Evolutionary conservation across 1,284 basidiomycete genomes (phyloP).

Genomic region (Irpex lacteus): DNA sequence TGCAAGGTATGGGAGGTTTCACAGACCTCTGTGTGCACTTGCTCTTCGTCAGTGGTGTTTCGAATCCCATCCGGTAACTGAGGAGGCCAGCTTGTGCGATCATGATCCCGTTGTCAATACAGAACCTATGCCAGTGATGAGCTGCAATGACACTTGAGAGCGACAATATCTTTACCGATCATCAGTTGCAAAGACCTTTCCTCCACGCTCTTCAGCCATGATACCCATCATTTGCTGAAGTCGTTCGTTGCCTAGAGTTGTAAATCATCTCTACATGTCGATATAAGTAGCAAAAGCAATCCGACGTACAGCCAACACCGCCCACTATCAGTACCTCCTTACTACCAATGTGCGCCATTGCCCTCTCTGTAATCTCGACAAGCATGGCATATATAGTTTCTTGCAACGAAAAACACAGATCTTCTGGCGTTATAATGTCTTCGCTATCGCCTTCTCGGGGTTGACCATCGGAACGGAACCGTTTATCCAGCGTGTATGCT

Average conservation of each 20-base stretch:
- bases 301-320: slow-evolving; percentile 90
- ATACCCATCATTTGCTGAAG: slow-evolving; percentile 99
- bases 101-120: slow-evolving; percentile 99
- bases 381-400: slow-evolving; percentile 99
- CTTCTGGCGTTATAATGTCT: slow-evolving; percentile 87
- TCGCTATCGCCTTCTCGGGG: slow-evolving; percentile 41
- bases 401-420: slow-evolving; percentile 96
- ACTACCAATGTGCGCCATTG: slow-evolving; percentile 98
- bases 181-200: slow-evolving; percentile 93
- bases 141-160: neutral
- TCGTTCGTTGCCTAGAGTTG: slow-evolving; percentile 75
- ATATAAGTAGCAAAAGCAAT: neutral
- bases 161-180: slow-evolving; percentile 63
- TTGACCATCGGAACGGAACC: slow-evolving; percentile 51
- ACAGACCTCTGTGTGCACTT: slow-evolving; percentile 85
- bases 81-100: slow-evolving; percentile 97
- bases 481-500: slow-evolving; percentile 81
- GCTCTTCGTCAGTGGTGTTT: slow-evolving; percentile 75
- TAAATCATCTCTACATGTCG: neutral
- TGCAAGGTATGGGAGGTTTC: neutral
- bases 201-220: slow-evolving; percentile 91
- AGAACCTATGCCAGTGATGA: slow-evolving; percentile 61
- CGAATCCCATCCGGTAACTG: slow-evolving; percentile 89
- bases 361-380: slow-evolving; percentile 98
- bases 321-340: slow-evolving; percentile 97